phyloP scores from a whole-genome alignment of 2,329 filamentous ascomycete genomes.

The Didymella glomerata region DNA sequence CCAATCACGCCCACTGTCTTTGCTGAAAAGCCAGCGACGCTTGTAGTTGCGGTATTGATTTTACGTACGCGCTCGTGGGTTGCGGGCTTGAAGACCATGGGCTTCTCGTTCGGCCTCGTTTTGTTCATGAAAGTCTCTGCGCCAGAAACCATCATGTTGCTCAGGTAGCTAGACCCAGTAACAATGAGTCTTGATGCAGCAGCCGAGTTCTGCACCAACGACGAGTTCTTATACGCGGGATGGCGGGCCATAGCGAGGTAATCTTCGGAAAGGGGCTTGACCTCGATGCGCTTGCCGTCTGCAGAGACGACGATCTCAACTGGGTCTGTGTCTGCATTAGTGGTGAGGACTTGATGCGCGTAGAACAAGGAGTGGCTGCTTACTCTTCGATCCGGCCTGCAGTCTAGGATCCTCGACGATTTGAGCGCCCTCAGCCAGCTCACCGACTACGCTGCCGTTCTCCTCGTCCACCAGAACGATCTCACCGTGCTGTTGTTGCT shows the following conservation, averaged over 20 bases:
- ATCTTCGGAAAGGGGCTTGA: conserved; percentile 72
- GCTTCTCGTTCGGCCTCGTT: conserved; percentile 78
- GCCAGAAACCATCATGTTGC: conserved; percentile 77
- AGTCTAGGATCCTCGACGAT: conserved; percentile 79
- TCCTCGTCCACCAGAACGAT: conserved; percentile 96
- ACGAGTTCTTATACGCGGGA: conserved; percentile 89
- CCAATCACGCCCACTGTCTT: conserved; percentile 87
- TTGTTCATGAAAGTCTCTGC: conserved; percentile 83
- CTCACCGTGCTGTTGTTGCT: conserved; percentile 63
- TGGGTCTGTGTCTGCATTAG: conserved; percentile 65
- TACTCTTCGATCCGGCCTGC: conserved; percentile 90
- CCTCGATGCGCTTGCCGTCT: conserved; percentile 73
- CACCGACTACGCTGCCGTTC: conserved; percentile 92
- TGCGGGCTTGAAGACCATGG: conserved; percentile 85
- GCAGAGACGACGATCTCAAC: conserved; percentile 79
- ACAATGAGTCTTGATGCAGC: conserved; percentile 92
- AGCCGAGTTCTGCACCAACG: conserved; percentile 84
- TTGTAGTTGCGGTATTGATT: conserved; percentile 84
- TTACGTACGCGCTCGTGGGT: conserved; percentile 87
- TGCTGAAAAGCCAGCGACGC: conserved; percentile 79
- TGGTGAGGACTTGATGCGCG: conserved; percentile 19
- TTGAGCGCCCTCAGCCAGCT: conserved; percentile 82
- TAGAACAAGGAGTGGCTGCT: conserved; percentile 36
- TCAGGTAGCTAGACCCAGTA: conserved; percentile 81
- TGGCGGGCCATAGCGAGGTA: conserved; percentile 82